Evolutionary conservation across 768 basidiomycete genomes (phyloP), one percentile per base, ranked within the genome.

Genomic region (Russula ochroleuca): DNA sequence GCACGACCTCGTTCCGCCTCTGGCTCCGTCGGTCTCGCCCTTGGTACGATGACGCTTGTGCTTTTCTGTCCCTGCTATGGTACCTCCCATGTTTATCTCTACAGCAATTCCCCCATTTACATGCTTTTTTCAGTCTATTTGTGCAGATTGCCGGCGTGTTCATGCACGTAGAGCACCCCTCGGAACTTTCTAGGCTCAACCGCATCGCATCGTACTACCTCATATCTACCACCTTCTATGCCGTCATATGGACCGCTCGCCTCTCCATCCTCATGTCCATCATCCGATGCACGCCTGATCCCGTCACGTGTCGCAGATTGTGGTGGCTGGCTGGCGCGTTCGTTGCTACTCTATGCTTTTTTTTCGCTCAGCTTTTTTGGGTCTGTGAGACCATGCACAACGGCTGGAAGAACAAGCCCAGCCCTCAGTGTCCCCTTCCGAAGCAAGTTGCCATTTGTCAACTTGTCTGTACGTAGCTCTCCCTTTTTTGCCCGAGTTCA

Each of bases 211-310:
- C 71, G 7, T 72, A 72, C 67, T 71, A 72, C 61, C 68, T 72
- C 55, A 72, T 72, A 70, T 70, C 71, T 19, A 58, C 62, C 4
- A 65, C 70, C 1, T 72, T 72, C 50, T 72, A 72, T 64, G 41
- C 63, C 15, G 65, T 72, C 65, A 72, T 72, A 28, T 72, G 71
- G 71, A 63, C 58, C 35, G 71, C 82, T 2, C 78, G 82, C 21
- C 72, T 82, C n/a, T 78, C 81, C 28, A 82, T 83, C 49, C 71
- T 84, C 8, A 81, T 81, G 72, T 83, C 82, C 7, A 76, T 84
- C 63, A 78, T 83, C 57, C 80, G 83, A 41, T 76, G 83, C 68
- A 79, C 80, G 57, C 78, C 79, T 1, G 75, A 76, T 54, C 62
- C 67, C 13, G n/a, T 57, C n/a, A 65, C 50, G 51, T 60, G 59